A percentile compares a stretch with the other conserved stretches of the same genome.
Conservation (phyloP, 805 yeast genomes). For the Komagataella ulmi region DNA sequence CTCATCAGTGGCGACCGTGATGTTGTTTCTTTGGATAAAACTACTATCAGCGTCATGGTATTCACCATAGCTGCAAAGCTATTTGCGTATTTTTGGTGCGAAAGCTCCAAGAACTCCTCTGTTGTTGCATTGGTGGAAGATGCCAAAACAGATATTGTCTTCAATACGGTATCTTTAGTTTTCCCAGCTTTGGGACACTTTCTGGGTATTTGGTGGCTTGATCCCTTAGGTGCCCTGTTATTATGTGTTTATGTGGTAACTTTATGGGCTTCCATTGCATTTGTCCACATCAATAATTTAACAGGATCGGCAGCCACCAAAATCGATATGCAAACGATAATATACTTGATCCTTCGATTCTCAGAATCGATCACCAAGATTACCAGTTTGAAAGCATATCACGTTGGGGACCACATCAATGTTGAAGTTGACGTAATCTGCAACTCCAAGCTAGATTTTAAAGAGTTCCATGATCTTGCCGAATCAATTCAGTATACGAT, state of each 20-base stretch:
- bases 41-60: slow-evolving; percentile 47
- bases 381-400: slow-evolving; percentile 59
- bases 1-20: slow-evolving; percentile 24
- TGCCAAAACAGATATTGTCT: slow-evolving; percentile 65
- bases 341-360: slow-evolving; percentile 57
- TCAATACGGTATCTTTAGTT: slow-evolving; percentile 56
- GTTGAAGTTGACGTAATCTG: slow-evolving; percentile 68
- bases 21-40: slow-evolving; percentile 31
- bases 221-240: slow-evolving; percentile 58
- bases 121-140: slow-evolving; percentile 75
- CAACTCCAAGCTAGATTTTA: slow-evolving; percentile 33
- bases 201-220: slow-evolving; percentile 55
- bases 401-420: slow-evolving; percentile 63
- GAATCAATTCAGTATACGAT: slow-evolving; percentile 73
- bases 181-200: slow-evolving; percentile 52
- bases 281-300: slow-evolving; percentile 61
- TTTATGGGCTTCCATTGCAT: slow-evolving; percentile 52
- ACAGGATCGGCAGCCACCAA: slow-evolving; percentile 62
- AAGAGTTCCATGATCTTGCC: slow-evolving; percentile 70
- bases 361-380: slow-evolving; percentile 53
- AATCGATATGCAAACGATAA: slow-evolving; percentile 48
- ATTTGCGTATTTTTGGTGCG: slow-evolving; percentile 53
- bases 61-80: slow-evolving; percentile 48
- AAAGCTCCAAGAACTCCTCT: slow-evolving; percentile 44
- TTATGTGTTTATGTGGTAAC: slow-evolving; percentile 48